These are phyloP conservation scores for Sarcomyxa edulis DNA, from an alignment of 768 basidiomycete genomes.

Conservation along the genomic window DNA sequence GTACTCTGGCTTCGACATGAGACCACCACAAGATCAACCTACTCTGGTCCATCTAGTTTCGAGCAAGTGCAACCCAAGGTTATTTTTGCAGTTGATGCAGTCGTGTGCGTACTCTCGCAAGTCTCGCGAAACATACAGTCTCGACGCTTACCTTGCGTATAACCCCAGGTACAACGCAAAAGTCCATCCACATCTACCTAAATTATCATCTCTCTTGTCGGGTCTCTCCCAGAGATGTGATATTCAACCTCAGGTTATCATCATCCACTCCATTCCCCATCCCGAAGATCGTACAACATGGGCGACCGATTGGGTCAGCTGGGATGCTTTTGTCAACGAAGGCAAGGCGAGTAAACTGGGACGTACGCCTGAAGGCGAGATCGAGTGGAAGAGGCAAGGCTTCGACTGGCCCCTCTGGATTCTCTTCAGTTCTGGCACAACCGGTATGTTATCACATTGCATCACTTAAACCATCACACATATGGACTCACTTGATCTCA, in stretches of 20 bases:
- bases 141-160: no score
- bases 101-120: conserved; percentile 42
- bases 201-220: conserved; percentile 51
- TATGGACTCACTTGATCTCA: not conserved
- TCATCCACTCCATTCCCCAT: conserved; percentile 44
- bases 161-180: conserved; percentile 61
- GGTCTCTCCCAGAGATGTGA: conserved; percentile 36
- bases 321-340: conserved; percentile 46
- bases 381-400: conserved; percentile 52
- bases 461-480: not conserved
- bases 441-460: conserved; percentile 36
- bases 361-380: conserved; percentile 48
- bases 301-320: conserved; percentile 45
- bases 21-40: conserved; percentile 4
- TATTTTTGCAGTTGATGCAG: conserved; percentile 68
- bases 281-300: conserved; percentile 28
- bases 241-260: conserved; percentile 44
- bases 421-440: conserved; percentile 81
- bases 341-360: conserved; percentile 43
- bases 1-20: conserved; percentile 8
- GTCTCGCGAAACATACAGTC: conserved; percentile 5
- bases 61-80: conserved; percentile 75
- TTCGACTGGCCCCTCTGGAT: conserved; percentile 87
- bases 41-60: conserved; percentile 35
- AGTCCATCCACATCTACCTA: conserved; percentile 60